Evolutionary conservation across 2,329 filamentous ascomycete species (phyloP), one percentile per base, ranked within the genome.

Genomic region (Myrmaecium sp.): DNA sequence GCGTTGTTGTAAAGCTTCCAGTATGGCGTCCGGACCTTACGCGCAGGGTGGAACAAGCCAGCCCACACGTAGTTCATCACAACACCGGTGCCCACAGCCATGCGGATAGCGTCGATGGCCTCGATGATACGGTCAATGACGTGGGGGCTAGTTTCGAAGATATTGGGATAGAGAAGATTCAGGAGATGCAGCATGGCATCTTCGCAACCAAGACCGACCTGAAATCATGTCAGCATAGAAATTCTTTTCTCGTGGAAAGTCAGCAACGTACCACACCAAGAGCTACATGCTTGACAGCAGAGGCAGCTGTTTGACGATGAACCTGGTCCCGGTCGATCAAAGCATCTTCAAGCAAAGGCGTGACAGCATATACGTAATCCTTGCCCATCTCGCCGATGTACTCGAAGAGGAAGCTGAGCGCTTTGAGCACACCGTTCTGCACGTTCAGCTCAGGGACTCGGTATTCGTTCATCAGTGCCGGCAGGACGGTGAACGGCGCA

Each of bases 311-410:
- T 53, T 98, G 89, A 15, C 89, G 74, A 57, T 98, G 89, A 2
- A 98, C 89, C 57, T 98, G 89, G 51, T 98, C 89, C 34, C 89
- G 76, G 52, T 98, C 89, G 54, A 94, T 94, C 34, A 98, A 73
- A 3, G 91, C 89, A 47, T 98, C 89, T 49, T 98, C 89, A 2
- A 98, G 73, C 6, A 98, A 63, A 5, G 89, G 89, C 2, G 84
- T 94, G 17, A 98, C 84, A 11, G 91, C 89, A 46, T 98, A 98
- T 47, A 98, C 89, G 50, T 98, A 98, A 54, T 98, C 89, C 58
- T 95, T 98, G 36, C 83, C 82, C 89, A 98, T 95, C 55, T 98
- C 89, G 36, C 89, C 89, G 50, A 98, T 98, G 56, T 98, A 98
- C 49, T 98, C 89, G 47, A 95, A 98, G 33, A 98, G 65, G 66